Evolutionary conservation across 768 basidiomycete species (phyloP).

Genomic region (Agaricus sinodeliciosus): DNA sequence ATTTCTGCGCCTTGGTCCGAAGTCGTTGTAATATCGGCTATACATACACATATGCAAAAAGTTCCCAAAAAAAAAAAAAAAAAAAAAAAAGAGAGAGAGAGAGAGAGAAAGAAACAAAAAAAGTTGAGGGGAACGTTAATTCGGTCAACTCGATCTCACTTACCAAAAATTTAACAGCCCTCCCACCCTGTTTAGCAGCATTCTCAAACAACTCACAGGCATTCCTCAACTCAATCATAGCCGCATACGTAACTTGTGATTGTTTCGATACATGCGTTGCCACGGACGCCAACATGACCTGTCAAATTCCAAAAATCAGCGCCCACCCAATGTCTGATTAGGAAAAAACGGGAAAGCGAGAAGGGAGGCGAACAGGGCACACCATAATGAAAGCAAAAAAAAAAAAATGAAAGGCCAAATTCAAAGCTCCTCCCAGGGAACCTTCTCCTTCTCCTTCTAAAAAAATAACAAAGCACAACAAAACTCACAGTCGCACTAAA

Average conservation of each 20-base stretch:
- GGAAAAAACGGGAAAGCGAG: no score
- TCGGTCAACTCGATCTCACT: no score
- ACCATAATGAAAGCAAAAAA: no score
- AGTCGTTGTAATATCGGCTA: constrained; percentile 64
- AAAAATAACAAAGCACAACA: not conserved
- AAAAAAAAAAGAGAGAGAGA: not conserved
- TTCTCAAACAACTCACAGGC: constrained; percentile 61
- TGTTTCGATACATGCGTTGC: constrained; percentile 62
- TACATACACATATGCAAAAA: not conserved
- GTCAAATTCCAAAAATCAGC: not conserved
- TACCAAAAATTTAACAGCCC: constrained; percentile 67
- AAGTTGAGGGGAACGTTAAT: no score
- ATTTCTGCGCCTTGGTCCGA: constrained; percentile 51
- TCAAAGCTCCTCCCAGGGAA: no score
- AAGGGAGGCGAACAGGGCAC: no score
- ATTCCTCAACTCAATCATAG: constrained; percentile 55
- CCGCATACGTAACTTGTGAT: constrained; percentile 59
- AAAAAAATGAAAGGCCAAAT: no score
- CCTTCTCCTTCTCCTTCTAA: no score
- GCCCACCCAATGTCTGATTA: no score
- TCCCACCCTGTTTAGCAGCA: constrained; percentile 56
- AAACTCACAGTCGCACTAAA: constrained; percentile 55
- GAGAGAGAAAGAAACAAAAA: no score
- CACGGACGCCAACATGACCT: constrained; percentile 78
- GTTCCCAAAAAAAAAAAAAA: not conserved